Evolutionary conservation across 495 filamentous ascomycete genomes (phyloP), one percentile per base, ranked within the genome.

Genomic region (Aspergillus cavernicola): DNA sequence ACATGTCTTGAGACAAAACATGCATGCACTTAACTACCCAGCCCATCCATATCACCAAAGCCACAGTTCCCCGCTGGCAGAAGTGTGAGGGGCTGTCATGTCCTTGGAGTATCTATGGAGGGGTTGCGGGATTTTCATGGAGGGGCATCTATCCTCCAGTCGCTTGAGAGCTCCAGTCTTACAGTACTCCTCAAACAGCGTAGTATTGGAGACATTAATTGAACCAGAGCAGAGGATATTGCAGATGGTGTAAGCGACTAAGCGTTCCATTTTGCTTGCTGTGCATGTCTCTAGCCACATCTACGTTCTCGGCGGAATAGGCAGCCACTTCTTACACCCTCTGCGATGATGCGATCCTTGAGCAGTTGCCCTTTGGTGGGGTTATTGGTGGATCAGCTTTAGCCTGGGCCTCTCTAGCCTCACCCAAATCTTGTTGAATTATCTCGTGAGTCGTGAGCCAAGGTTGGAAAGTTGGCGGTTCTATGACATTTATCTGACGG

Each of bases 281-380:
- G 12, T 32, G 42, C 28, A 32, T 22, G 23, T 45, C 42, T 32
- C 42, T 20, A 45, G 42, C 42, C 42, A 45, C 42, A 45, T 9
- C 42, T 45, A 6, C 12, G 13, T 28, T 45, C 42, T 45, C 28
- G 42, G 42, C 42, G 32, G 15, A 45, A 45, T 32, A 45, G 42
- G 42, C 42, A 33, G 42, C 42, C 42, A 33, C 42, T 45, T 45
- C 42, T 45, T 33, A n/a, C 28, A 19, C 9, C n/a, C 9, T 31
- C 28, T 12, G 38, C 4, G 20, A 23, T 22, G 4, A n/a, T 3
- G 19, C 1, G 20, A 23, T 4, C 8, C 4, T 4, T 42, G 19
- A 44, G 42, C n/a, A 12, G 12, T 45, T 29, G 28, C 2, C 4
- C 8, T 13, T 13, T 33, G 28, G 42, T 45, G 42, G 42, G 42